Base-by-base conservation (phyloP, 176 grass and related monocot genomes). In the Oryza officinalis region DNA sequence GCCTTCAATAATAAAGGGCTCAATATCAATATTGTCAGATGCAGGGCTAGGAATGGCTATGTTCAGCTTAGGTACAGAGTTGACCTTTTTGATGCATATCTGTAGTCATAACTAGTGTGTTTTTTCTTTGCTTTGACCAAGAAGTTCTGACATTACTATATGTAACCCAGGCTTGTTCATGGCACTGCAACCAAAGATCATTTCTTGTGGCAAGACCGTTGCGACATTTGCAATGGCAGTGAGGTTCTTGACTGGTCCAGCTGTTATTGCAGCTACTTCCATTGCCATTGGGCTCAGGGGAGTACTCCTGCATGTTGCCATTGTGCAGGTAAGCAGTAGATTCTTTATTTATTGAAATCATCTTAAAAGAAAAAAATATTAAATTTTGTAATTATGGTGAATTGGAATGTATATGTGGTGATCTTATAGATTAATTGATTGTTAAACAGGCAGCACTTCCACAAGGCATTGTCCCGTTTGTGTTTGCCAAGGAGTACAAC, bases 401-500 rank as follows among this genome's bases (percentile, higher is more conserved):
- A 23, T 5, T 47, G 8, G 13, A 37, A 17, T 38, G 10, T 37
- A 5, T 27, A 23, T 59, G 79, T 26, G 14, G 22, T 27, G 26
- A 11, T 22, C 27, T 65, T 33, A 74, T 15, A n/a, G 60, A 33
- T 73, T 7, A 81, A 54, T 28, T 88, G 18, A 63, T 57, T 79
- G 23, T 47, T 78, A 12, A 67, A 83, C 85, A 98, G 96, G 96
- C 96, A 49, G 96, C 96, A 78, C 96, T 98, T 85, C 96, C 96
- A 57, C 96, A 95, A 93, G 96, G 96, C 41, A 98, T 98, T 5
- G 96, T 98, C 6, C 96, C 96, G 11, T 98, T 98, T 80, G 96
- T 98, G 69, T 98, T 98, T 65, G 96, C 96, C 26, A 98, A 98
- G 72, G 96, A 98, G 61, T 98, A 98, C 85, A 98, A 93, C 54